phyloP scores from a whole-genome alignment of 768 basidiomycete species.

The Boletus rubroflammeus region DNA sequence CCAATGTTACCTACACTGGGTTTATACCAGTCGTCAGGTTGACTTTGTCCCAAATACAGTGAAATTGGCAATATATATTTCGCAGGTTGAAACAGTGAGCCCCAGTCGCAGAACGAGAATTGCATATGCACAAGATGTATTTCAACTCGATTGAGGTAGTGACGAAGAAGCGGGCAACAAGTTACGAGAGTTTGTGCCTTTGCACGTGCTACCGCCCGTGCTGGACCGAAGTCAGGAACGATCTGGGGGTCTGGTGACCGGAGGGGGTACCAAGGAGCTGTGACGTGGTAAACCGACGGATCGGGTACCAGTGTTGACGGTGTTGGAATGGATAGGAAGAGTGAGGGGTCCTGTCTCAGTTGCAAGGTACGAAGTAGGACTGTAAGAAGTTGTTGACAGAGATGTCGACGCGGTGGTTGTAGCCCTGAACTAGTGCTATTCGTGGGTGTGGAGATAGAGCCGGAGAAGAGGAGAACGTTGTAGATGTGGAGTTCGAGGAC shows the following conservation, averaged over 20 bases:
- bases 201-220: slow-evolving; percentile 52
- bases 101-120: neutral
- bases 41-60: slow-evolving; percentile 45
- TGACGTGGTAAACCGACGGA: slow-evolving; percentile 46
- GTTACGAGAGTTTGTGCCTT: slow-evolving; percentile 52
- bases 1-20: neutral
- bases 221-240: slow-evolving; percentile 37
- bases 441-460: neutral
- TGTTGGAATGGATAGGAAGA: slow-evolving; percentile 48
- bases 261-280: slow-evolving; percentile 49
- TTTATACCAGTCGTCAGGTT: neutral
- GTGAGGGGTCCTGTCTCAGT: slow-evolving; percentile 24
- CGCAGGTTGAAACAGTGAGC: slow-evolving; percentile 1
- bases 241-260: slow-evolving; percentile 36
- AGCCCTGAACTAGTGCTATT: neutral
- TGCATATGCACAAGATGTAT: neutral
- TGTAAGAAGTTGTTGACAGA: neutral
- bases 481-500: neutral
- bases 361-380: slow-evolving; percentile 2
- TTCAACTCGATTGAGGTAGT: neutral
- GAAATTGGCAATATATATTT: slow-evolving; percentile 38
- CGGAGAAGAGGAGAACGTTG: neutral
- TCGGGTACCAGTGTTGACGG: slow-evolving; percentile 50
- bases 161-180: neutral
- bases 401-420: neutral